Evolutionary conservation across 345 rosid species (phyloP).

Genomic region (Fremontodendron californicum): DNA sequence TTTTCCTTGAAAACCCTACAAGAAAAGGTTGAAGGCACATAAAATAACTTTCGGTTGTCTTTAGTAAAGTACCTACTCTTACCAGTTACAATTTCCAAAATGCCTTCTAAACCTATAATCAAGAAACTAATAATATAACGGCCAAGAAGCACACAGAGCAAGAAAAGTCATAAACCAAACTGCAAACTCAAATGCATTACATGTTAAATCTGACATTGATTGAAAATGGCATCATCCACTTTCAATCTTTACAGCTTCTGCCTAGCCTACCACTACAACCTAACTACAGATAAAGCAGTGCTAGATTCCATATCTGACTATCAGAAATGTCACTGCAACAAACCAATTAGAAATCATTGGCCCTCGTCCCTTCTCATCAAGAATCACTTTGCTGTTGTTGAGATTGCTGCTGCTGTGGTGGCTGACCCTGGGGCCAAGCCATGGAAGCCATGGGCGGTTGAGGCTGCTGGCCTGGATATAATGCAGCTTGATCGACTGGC

Average conservation of each 20-base stretch:
- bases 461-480: slow-evolving; percentile 27
- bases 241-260: slow-evolving; percentile 1
- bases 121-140: neutral
- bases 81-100: too few species aligned
- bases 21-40: too few species aligned
- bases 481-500: slow-evolving; percentile 29
- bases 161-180: neutral
- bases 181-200: neutral
- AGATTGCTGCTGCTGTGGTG: slow-evolving; percentile 25
- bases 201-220: neutral
- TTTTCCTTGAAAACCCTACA: too few species aligned
- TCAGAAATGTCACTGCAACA: neutral
- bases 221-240: neutral
- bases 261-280: slow-evolving; percentile 10
- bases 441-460: slow-evolving; percentile 28
- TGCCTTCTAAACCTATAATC: too few species aligned
- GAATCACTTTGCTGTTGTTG: slow-evolving; percentile 25
- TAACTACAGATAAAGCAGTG: slow-evolving; percentile 1
- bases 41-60: too few species aligned
- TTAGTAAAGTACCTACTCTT: too few species aligned
- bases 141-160: neutral
- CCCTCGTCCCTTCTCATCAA: neutral
- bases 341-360: neutral
- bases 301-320: neutral
- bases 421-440: slow-evolving; percentile 30